phyloP scores from a whole-genome alignment of 2,329 filamentous ascomycete species.

The Sporothrix mexicana region DNA sequence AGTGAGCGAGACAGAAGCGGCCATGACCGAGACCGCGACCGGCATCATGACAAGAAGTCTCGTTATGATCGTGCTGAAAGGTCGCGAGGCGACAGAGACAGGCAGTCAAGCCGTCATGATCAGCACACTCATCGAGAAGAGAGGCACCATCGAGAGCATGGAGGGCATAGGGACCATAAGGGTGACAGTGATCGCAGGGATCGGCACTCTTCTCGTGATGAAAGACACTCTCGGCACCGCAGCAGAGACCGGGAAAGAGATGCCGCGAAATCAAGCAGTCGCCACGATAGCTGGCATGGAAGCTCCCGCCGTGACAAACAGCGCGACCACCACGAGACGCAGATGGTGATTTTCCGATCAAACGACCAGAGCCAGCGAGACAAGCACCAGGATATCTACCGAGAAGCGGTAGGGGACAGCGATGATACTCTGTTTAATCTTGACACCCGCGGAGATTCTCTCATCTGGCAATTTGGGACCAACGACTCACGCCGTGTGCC shows the following conservation, averaged over 20 bases:
- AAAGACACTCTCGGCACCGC: conserved; percentile 12
- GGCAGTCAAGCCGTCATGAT: not conserved
- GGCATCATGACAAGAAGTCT: conserved; percentile 18
- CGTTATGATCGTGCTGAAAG: conserved; percentile 1
- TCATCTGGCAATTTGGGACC: conserved; percentile 76
- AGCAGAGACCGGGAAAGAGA: conserved; percentile 16
- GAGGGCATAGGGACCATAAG: not conserved
- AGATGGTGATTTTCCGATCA: conserved; percentile 21
- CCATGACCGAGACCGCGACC: not conserved
- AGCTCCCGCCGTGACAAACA: conserved; percentile 14
- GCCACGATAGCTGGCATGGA: conserved; percentile 12
- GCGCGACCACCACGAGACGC: conserved; percentile 15
- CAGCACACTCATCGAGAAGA: conserved; percentile 14
- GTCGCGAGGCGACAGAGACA: not conserved
- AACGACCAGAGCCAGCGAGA: not conserved
- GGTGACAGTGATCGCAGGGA: not conserved
- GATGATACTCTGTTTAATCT: conserved; percentile 57
- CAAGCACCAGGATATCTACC: conserved; percentile 11
- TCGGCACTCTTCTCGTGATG: not conserved
- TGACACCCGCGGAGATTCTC: conserved; percentile 77
- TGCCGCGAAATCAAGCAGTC: not conserved
- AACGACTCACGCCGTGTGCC: conserved; percentile 76
- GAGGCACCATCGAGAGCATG: conserved; percentile 15
- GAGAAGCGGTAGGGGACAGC: conserved; percentile 21
- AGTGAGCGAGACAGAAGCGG: conserved; percentile 3